Base-by-base conservation (phyloP, 768 basidiomycete species). In the Leccinum broughii region DNA sequence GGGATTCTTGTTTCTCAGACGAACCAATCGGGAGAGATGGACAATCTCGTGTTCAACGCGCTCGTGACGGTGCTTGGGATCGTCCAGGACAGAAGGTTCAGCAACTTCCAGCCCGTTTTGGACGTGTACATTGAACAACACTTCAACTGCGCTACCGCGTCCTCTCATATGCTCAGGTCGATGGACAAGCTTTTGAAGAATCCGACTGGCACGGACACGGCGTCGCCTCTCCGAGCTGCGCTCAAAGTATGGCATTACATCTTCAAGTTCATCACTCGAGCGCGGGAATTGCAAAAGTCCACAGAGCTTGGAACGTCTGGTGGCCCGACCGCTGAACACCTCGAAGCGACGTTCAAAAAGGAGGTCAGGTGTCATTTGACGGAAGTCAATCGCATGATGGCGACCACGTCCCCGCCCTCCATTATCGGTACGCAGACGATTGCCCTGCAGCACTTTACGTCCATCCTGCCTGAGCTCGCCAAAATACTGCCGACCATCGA, bases 191-290 rank as follows among this genome's bases (percentile, higher is more conserved):
- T 97, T 14, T 79, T 98, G 44, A 78, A 78, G 37, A 84, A 89
- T 66, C 92, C 93, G 13, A 85, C 87, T 0, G 83, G 85, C 22
- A 76, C 79, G 9, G 90, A 92, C 24, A 85, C 83, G 3, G 93
- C 90, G 0, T 87, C 90, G 17, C 83, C 85, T 6, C 81, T 98
- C 57, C 87, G 95, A 35, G 87, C 93, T 11, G 91, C 95, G 15
- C 79, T 98, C 61, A 98, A 98, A 73, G 96, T 98, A 32, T 96
- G 94, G 94, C 90, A 94, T 69, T 93, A 95, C 70, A 87, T 98
- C 66, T 93, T 98, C 85, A 92, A 92, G 71, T 93, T 98, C 75
- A 90, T 97, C 68, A 86, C 91, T 15, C 84, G 92, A n/a, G 89
- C 95, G 3, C 81, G 95, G 37, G 93, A 94, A 67, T 72, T 96